Evolutionary conservation across 371 early-diverging fungal species (phyloP), one percentile per base, ranked within the genome.

Genomic region (Rhizomucor pusillus): DNA sequence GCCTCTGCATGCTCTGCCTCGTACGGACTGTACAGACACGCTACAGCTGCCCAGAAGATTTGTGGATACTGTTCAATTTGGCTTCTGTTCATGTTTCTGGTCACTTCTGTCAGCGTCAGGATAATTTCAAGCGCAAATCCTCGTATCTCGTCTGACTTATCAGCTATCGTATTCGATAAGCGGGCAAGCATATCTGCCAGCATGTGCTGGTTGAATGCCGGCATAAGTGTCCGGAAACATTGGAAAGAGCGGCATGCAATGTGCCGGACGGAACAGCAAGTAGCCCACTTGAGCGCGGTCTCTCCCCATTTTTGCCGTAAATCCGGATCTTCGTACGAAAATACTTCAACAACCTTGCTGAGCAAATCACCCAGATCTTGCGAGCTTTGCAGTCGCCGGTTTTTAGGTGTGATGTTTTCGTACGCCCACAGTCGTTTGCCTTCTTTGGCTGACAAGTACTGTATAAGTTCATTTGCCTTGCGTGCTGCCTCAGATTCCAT

Each of bases 231-330:
- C 12, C 94, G 84, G 59, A 92, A 92, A 48, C 92, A 85, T 56
- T 94, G 93, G 54, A 95, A 85, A 0, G 94, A 93, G 11, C 93
- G 81, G 43, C 91, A 90, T 0, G 96, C 97, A 18, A 93, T 81
- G 56, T 94, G 91, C 1, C 93, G 85, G 5, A 94, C 92, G 5
- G 95, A 89, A 59, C 95, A 95, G 16, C 82, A 80, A 16, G 93
- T 92, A 0, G 92, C 95, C 93, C 93, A 95, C 45, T 84, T 80
- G n/a, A 94, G 75, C 0, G 95, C 91, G 1, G 85, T 85, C 45
- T 87, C 88, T 0, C 91, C 93, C 95, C 95, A 94, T 23, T 76
- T 78, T 59, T 93, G 92, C 20, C 81, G 72, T n/a, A 92, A 69
- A n/a, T 84, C 82, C 3, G 81, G 73, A 37, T 87, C 85, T 22